These are phyloP conservation scores for Coniferiporia sulphurascens DNA, from an alignment of 1,284 basidiomycete genomes.

Conservation along the genomic window DNA sequence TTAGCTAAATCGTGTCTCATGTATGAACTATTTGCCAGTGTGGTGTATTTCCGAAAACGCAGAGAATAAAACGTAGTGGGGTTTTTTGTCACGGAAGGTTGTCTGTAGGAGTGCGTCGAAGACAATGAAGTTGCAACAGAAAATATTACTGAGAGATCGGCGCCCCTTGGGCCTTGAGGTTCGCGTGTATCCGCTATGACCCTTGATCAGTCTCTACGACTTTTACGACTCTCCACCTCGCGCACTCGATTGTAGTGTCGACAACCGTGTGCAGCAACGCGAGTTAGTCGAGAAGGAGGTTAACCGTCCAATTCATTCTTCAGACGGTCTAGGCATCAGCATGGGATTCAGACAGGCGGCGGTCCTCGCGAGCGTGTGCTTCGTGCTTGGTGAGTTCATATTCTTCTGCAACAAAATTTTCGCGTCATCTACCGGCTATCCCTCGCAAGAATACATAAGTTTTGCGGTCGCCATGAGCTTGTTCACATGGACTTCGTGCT, in stretches of 20 bases:
- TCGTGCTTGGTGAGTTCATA: constrained; percentile 55
- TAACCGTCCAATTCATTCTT: not conserved
- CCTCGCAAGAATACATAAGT: not conserved
- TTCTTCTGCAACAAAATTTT: not conserved
- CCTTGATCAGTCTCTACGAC: too few relatives aligned
- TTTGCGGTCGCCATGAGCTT: not conserved
- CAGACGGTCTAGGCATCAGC: not conserved
- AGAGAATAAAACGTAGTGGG: too few relatives aligned
- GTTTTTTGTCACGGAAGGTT: too few relatives aligned
- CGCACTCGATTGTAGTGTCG: not conserved
- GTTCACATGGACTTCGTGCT: not conserved
- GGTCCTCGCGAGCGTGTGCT: constrained; percentile 76
- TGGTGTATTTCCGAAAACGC: too few relatives aligned
- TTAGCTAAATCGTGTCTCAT: not conserved
- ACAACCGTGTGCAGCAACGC: not conserved
- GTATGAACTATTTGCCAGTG: too few relatives aligned
- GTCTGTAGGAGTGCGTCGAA: too few relatives aligned
- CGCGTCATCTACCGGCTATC: not conserved
- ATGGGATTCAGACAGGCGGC: constrained; percentile 88
- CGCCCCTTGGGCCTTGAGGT: too few relatives aligned
- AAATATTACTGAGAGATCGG: too few relatives aligned
- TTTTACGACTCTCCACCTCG: too few relatives aligned
- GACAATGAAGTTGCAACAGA: too few relatives aligned
- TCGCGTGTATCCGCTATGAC: too few relatives aligned
- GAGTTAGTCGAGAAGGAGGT: not conserved